Percentiles rank a stretch among this genome's conserved stretches.
Conservation (phyloP, 331 rosid genomes). For the Prunus yedoensis region DNA sequence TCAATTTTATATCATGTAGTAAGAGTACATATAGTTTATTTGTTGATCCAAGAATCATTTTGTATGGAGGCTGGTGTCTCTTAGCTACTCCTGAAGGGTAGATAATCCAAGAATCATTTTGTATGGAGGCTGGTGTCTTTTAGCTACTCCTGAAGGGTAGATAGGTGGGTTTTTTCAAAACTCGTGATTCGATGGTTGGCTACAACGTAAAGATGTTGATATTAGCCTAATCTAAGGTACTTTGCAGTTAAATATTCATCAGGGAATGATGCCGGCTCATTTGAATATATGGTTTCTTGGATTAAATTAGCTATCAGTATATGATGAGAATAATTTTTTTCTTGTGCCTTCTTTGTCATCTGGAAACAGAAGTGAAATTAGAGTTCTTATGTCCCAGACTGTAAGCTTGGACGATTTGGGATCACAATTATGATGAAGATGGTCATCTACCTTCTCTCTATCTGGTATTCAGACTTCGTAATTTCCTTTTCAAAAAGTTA, state of each 20-base stretch:
- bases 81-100: conserved; percentile 30
- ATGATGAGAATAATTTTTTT: conserved; percentile 4
- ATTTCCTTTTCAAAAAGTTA: neutral
- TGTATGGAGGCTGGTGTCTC: conserved; percentile 25
- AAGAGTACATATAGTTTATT: neutral
- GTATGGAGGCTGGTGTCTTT: conserved; percentile 26
- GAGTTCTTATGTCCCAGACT: neutral
- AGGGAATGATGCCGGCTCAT: conserved; percentile 35
- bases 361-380: conserved; percentile 23
- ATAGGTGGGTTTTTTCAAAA: conserved; percentile 32
- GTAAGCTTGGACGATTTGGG: neutral
- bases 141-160: conserved; percentile 31
- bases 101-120: conserved; percentile 20
- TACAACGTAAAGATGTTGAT: conserved; percentile 26
- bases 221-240: conserved; percentile 19
- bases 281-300: conserved; percentile 24
- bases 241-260: conserved; percentile 25
- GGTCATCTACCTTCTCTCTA: neutral
- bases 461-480: neutral
- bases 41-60: conserved; percentile 16
- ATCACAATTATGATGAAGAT: neutral
- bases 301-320: conserved; percentile 6
- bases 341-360: conserved; percentile 22
- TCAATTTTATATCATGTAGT: neutral
- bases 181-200: conserved; percentile 29